phyloP scores from a whole-genome alignment of 371 early-diverging fungal genomes.

The Mortierella sp. region DNA sequence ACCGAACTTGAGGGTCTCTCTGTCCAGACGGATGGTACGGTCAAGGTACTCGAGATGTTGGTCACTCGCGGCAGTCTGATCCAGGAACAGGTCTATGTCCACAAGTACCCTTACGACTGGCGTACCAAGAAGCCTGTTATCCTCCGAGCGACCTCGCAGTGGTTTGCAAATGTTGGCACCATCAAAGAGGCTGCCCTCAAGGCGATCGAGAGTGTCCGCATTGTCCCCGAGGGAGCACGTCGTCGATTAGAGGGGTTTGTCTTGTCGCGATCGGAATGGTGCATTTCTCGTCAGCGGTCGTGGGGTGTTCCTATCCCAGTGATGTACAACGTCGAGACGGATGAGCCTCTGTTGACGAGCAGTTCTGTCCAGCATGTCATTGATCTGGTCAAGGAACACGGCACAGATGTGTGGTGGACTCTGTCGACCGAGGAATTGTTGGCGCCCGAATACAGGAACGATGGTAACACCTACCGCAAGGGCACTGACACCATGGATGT shows the following conservation, averaged over 20 bases:
- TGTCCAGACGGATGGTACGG: slow-evolving; percentile 75
- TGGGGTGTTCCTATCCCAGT: slow-evolving; percentile 62
- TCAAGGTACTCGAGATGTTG: slow-evolving; percentile 72
- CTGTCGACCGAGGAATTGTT: slow-evolving; percentile 78
- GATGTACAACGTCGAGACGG: slow-evolving; percentile 76
- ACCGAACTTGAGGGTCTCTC: slow-evolving; percentile 69
- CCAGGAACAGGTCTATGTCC: slow-evolving; percentile 87
- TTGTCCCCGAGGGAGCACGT: slow-evolving; percentile 76
- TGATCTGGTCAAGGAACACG: slow-evolving; percentile 69
- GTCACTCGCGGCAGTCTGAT: slow-evolving; percentile 60
- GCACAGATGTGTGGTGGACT: slow-evolving; percentile 87
- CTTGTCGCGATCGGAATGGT: slow-evolving; percentile 86
- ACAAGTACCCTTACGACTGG: slow-evolving; percentile 95
- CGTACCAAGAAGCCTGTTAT: slow-evolving; percentile 92
- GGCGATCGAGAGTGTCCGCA: slow-evolving; percentile 67
- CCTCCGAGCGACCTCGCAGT: slow-evolving; percentile 86
- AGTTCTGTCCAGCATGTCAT: slow-evolving; percentile 80
- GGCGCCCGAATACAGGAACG: slow-evolving; percentile 72
- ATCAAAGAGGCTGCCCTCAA: slow-evolving; percentile 73
- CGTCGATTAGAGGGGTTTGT: slow-evolving; percentile 76
- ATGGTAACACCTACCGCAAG: slow-evolving; percentile 65
- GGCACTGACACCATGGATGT: slow-evolving; percentile 94
- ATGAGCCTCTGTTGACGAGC: slow-evolving; percentile 75
- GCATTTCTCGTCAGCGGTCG: slow-evolving; percentile 89
- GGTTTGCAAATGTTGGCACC: slow-evolving; percentile 85